phyloP scores from a whole-genome alignment of 176 grass and related monocot species.

The Cenchrus americanus region DNA sequence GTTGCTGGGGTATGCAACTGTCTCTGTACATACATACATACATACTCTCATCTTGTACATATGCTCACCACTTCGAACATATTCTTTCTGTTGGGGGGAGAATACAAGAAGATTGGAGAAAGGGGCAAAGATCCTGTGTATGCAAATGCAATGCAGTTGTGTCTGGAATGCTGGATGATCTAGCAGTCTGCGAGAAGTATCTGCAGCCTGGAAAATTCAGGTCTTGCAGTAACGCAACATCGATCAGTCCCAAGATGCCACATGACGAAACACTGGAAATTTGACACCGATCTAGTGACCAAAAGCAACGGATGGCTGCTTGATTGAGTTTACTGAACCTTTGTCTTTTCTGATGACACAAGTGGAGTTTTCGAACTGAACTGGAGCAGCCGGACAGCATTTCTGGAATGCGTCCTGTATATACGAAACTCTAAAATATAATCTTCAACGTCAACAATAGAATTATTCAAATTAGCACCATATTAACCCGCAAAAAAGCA shows the following conservation, averaged over 20 bases:
- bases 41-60: conserved; percentile 34
- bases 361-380: no score
- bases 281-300: neutral
- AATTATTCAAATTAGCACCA: no score
- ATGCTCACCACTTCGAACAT: neutral
- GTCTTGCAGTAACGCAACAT: neutral
- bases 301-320: neutral
- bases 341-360: no score
- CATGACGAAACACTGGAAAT: neutral
- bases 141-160: neutral
- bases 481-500: no score
- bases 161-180: neutral
- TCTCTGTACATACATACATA: conserved; percentile 40
- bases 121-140: neutral
- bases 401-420: no score
- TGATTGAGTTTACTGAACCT: no score
- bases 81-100: neutral
- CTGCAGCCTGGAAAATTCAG: neutral
- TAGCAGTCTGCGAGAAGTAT: neutral
- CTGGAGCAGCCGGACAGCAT: no score
- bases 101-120: neutral
- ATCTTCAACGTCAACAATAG: no score
- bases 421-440: no score
- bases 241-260: neutral
- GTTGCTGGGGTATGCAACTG: neutral